Evolutionary conservation across 2,329 filamentous ascomycete species (phyloP).

Genomic region (Colletotrichum sp.): DNA sequence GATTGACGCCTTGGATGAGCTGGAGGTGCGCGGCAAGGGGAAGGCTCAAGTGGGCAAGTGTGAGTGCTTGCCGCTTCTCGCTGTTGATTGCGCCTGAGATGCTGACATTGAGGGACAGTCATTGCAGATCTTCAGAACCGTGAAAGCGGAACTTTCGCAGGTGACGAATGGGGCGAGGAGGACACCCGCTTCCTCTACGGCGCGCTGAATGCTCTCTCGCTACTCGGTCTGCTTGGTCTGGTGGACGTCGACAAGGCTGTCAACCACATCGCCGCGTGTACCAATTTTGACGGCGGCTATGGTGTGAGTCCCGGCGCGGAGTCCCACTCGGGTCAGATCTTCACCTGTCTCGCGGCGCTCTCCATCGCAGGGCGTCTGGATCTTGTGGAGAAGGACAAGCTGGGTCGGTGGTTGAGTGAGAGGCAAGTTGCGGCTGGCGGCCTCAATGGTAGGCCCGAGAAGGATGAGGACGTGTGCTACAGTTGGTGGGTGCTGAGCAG

Average conservation of each 20-base stretch:
- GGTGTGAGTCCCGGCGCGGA: constrained; percentile 89
- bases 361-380: constrained; percentile 84
- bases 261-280: constrained; percentile 78
- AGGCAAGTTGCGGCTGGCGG: constrained; percentile 87
- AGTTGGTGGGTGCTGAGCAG: constrained; percentile 99
- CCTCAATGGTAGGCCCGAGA: constrained; percentile 93
- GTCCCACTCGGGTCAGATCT: constrained; percentile 94
- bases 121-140: constrained; percentile 83
- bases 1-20: constrained; percentile 81
- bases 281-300: constrained; percentile 95
- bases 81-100: neutral
- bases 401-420: constrained; percentile 92
- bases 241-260: constrained; percentile 84
- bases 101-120: constrained; percentile 48
- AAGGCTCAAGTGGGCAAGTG: constrained; percentile 79
- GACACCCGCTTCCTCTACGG: constrained; percentile 95
- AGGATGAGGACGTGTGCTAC: constrained; percentile 96
- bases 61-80: constrained; percentile 50
- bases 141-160: constrained; percentile 85
- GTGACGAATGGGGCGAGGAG: constrained; percentile 95
- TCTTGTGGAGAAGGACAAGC: constrained; percentile 79
- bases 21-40: constrained; percentile 74
- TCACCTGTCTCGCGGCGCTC: constrained; percentile 89
- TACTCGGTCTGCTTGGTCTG: constrained; percentile 75
- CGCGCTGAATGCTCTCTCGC: constrained; percentile 86